A percentile compares a stretch with the other conserved stretches of the same genome.
Evolutionary conservation across 2,329 filamentous ascomycete genomes (phyloP).

Genomic region (Claviceps cyperi): DNA sequence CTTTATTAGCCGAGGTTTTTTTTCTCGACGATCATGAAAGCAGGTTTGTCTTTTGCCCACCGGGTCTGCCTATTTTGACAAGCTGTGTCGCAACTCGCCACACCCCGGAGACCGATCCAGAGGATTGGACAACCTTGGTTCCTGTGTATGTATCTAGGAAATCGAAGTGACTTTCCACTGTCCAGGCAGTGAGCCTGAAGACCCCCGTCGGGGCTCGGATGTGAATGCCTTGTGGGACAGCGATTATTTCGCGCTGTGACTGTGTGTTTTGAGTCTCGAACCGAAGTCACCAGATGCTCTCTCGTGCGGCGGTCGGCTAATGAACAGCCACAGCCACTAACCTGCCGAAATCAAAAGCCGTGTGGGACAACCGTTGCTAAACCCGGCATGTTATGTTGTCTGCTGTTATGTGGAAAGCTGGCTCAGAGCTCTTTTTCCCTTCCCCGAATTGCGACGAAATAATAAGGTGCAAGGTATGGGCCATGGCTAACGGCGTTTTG

Average conservation of each 20-base stretch:
- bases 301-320: background rate
- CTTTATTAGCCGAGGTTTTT: background rate
- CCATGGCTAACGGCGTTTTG: background rate
- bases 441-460: background rate
- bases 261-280: background rate
- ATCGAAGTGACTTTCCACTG: background rate
- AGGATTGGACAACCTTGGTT: background rate
- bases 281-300: background rate
- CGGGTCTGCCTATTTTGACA: too few species aligned
- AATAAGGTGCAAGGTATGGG: background rate
- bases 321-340: too few species aligned
- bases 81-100: too few species aligned
- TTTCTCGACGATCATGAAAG: too few species aligned
- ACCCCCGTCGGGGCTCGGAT: background rate
- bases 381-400: too few species aligned
- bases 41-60: background rate
- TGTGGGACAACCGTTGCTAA: too few species aligned
- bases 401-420: too few species aligned
- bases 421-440: background rate
- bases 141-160: background rate
- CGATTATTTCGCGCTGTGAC: background rate
- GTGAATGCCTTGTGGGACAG: background rate
- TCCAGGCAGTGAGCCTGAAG: background rate
- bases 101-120: too few species aligned
- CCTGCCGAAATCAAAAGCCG: background rate